Evolutionary conservation across 768 basidiomycete species (phyloP).

Genomic region (Boletus vinaceobasis): DNA sequence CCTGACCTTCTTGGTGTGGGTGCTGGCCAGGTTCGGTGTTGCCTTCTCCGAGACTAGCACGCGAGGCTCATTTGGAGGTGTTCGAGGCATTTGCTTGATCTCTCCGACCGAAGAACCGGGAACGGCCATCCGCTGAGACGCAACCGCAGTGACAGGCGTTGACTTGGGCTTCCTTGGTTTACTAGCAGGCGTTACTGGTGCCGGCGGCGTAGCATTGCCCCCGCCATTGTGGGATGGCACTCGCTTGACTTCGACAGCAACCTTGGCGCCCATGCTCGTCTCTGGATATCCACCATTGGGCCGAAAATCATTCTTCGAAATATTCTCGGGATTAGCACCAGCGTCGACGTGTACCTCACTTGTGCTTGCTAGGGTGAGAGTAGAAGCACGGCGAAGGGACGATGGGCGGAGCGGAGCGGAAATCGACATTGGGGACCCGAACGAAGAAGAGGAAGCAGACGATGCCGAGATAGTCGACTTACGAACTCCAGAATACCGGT

Average conservation of each 20-base stretch:
- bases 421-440: constrained; percentile 37
- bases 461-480: constrained; percentile 30
- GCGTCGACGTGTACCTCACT: constrained; percentile 11
- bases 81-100: constrained; percentile 16
- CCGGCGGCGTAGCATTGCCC: background rate
- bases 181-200: constrained; percentile 8
- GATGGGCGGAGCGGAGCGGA: constrained; percentile 39
- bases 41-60: constrained; percentile 12
- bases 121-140: constrained; percentile 5
- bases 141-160: background rate
- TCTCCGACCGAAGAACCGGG: constrained; percentile 1
- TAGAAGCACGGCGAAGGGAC: constrained; percentile 40
- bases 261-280: constrained; percentile 16
- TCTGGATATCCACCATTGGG: constrained; percentile 15
- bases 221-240: constrained; percentile 53
- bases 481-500: constrained; percentile 27
- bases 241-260: constrained; percentile 35
- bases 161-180: constrained; percentile 17
- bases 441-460: constrained; percentile 30
- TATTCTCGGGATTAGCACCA: constrained; percentile 11
- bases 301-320: constrained; percentile 6
- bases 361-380: constrained; percentile 27
- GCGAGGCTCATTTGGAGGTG: constrained; percentile 22
- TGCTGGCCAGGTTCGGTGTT: constrained; percentile 14
- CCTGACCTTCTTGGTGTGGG: constrained; percentile 23